These are phyloP conservation scores for Telopea speciosissima DNA, from an alignment of 177 flowering plant species.

Conservation along the genomic window DNA sequence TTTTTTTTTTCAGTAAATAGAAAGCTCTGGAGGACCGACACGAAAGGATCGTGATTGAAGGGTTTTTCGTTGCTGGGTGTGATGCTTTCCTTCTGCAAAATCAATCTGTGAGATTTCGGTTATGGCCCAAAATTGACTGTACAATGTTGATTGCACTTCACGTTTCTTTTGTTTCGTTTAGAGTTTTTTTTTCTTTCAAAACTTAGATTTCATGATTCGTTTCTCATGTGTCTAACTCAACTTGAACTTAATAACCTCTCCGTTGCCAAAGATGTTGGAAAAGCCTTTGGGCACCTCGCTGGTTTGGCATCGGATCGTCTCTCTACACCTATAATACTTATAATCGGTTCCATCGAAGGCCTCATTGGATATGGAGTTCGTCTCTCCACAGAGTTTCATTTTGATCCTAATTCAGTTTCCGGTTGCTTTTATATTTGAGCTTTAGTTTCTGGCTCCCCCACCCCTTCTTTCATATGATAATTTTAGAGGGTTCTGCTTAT, in stretches of 20 bases:
- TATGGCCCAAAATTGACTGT: too few species aligned
- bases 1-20: too few species aligned
- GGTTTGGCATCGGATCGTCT: constrained; percentile 76
- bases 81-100: too few species aligned
- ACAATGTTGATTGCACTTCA: too few species aligned
- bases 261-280: constrained; percentile 87
- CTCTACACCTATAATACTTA: constrained; percentile 51
- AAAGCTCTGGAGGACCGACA: too few species aligned
- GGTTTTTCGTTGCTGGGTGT: too few species aligned
- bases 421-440: neutral
- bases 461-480: neutral
- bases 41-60: too few species aligned
- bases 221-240: constrained; percentile 75
- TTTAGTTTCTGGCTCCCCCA: neutral
- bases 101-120: too few species aligned
- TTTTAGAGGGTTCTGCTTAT: neutral
- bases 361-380: constrained; percentile 81
- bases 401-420: neutral
- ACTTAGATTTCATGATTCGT: too few species aligned
- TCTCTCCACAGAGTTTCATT: neutral
- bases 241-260: constrained; percentile 74
- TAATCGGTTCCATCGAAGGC: constrained; percentile 82
- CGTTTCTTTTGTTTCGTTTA: too few species aligned
- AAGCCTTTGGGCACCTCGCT: constrained; percentile 83
- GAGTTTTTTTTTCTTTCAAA: too few species aligned